phyloP scores from a whole-genome alignment of 2,329 filamentous ascomycete genomes.

The Chlorencoelia australis region DNA sequence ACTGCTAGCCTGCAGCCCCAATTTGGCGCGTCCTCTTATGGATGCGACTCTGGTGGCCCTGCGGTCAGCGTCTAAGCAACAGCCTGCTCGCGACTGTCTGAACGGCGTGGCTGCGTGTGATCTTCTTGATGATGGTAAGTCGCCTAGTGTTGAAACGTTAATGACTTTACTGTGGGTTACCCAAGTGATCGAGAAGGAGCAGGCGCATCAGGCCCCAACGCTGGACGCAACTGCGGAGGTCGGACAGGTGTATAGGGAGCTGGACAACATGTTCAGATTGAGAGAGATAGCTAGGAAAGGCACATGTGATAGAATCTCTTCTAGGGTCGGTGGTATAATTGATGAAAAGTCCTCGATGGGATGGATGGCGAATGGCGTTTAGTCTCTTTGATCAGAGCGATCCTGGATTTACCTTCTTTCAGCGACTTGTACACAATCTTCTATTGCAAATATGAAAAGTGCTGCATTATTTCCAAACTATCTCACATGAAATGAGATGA shows the following conservation, averaged over 20 bases:
- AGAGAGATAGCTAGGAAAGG: conserved; percentile 8
- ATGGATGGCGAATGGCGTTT: conserved; percentile 22
- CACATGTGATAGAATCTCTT: conserved; percentile 10
- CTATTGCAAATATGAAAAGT: no score
- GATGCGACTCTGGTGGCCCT: conserved; percentile 66
- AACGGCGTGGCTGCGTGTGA: conserved; percentile 19
- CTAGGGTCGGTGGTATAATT: conserved; percentile 5
- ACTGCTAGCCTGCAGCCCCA: conserved; percentile 65
- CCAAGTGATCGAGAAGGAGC: conserved; percentile 21
- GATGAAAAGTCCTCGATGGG: conserved; percentile 22
- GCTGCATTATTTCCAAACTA: no score
- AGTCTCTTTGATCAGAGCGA: no score
- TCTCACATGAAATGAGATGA: no score
- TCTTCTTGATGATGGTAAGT: conserved; percentile 15
- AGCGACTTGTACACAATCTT: no score
- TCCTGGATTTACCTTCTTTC: no score
- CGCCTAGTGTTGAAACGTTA: conserved; percentile 23
- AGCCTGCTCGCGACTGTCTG: conserved; percentile 24
- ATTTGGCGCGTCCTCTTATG: conserved; percentile 61
- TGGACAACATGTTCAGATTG: conserved; percentile 21
- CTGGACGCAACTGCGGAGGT: conserved; percentile 22
- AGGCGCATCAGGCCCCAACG: conserved; percentile 13
- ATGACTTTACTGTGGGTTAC: conserved; percentile 28
- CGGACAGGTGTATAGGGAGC: conserved; percentile 20
- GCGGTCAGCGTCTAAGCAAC: conserved; percentile 55